Evolutionary conservation across 345 rosid genomes (phyloP), one percentile per base, ranked within the genome.

Genomic region (Psidium friedrichsthalianum): DNA sequence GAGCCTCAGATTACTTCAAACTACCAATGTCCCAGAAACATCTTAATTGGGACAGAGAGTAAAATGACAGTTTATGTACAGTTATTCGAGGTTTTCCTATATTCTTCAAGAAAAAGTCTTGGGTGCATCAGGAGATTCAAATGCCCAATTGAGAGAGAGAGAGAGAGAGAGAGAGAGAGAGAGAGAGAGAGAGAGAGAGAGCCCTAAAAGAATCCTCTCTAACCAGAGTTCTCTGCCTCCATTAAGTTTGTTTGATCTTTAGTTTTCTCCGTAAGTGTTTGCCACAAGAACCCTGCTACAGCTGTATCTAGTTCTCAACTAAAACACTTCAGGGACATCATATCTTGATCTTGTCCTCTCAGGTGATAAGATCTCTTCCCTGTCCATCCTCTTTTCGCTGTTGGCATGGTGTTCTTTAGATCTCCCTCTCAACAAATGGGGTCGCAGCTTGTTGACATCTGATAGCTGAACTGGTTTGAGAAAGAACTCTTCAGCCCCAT

Each of bases 401-500:
- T 24, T 69, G 80, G 78, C 36, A 53, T 83, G 80, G 3, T 78
- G 47, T 85, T 89, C 92, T 21, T 42, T 85, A 2, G 91, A 74
- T 85, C 84, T 91, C 82, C 92, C 93, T 84, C 86, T 92, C 90
- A 93, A 47, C 59, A 93, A 83, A 85, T 90, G 95, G 74, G 98
- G 91, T 86, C 85, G 92, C 40, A 96, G 93, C 89, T 94, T 96
- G 87, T 88, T 92, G 22, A 95, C 94, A 93, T 96, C 99, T 40
- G 98, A 91, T 84, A 96, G 87, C 85, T 90, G 94, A 74, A 96
- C 96, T 22, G 99, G 99, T 86, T 96, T 96, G 89, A 96, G 82
- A 64, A 96, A 91, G 91, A 95, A 96, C 84, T 96, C 99, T 74
- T 94, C 94, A 25, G 99, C 99, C 86, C 99, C 99, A 90, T 94